Percentiles rank a stretch among this genome's conserved stretches.
These are phyloP conservation scores for Alternaria rosae DNA, from an alignment of 2,329 filamentous ascomycete genomes.

Conservation along the genomic window DNA sequence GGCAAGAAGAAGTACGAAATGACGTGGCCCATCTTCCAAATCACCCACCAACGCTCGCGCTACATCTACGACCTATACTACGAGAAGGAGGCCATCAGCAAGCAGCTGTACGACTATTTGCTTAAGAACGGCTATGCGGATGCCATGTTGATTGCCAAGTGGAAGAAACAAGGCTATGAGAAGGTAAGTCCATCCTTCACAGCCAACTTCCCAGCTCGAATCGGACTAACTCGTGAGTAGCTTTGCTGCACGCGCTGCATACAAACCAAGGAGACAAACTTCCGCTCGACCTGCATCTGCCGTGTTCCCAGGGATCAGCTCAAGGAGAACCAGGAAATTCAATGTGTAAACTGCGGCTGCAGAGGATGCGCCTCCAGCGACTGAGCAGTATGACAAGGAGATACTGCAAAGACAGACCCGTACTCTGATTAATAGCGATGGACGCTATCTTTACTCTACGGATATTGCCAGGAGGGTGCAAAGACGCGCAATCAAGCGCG, in stretches of 20 bases:
- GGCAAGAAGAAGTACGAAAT: conserved; percentile 88
- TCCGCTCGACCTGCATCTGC: conserved; percentile 96
- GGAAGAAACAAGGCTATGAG: conserved; percentile 99
- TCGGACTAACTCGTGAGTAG: conserved; percentile 53
- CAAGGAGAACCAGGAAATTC: conserved; percentile 87
- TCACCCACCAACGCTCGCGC: conserved; percentile 87
- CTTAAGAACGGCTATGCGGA: conserved; percentile 97
- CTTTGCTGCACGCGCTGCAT: conserved; percentile 95
- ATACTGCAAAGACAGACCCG: neutral
- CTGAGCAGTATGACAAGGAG: conserved; percentile 52
- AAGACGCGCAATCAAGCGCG: neutral
- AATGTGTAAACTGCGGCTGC: conserved; percentile 96
- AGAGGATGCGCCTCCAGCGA: conserved; percentile 88
- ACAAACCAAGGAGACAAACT: conserved; percentile 99
- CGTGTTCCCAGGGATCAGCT: conserved; percentile 88
- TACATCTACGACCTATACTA: conserved; percentile 99
- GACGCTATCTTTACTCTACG: neutral
- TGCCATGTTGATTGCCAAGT: conserved; percentile 95
- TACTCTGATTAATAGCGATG: neutral
- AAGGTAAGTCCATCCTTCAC: conserved; percentile 67
- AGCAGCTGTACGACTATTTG: conserved; percentile 91
- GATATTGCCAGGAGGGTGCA: neutral
- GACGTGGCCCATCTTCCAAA: conserved; percentile 97
- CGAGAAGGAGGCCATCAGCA: conserved; percentile 94
- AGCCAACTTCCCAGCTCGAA: neutral